A percentile compares a stretch with the other conserved stretches of the same genome.
These are phyloP conservation scores for Fusarium graminum DNA, from an alignment of 2,329 filamentous ascomycete genomes.

Conservation along the genomic window DNA sequence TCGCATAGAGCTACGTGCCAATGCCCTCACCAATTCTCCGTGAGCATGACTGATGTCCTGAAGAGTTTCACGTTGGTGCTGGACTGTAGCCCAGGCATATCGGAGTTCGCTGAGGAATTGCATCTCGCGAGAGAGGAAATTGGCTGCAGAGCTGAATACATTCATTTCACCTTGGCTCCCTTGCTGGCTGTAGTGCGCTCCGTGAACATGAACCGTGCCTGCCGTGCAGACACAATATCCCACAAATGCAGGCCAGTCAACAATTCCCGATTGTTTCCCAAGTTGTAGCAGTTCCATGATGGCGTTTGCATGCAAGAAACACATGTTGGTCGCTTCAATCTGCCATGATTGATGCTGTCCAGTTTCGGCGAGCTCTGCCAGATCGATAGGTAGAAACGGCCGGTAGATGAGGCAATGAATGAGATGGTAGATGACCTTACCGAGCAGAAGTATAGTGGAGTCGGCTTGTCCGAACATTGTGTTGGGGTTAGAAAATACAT, in stretches of 20 bases:
- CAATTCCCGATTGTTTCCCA: conserved; percentile 77
- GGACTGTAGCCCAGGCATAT: conserved; percentile 80
- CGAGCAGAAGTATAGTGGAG: conserved; percentile 81
- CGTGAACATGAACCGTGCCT: conserved; percentile 89
- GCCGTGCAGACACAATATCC: conserved; percentile 90
- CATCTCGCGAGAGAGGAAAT: conserved; percentile 83
- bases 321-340: conserved; percentile 89
- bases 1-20: conserved; percentile 74
- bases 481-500: conserved; percentile 81
- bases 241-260: conserved; percentile 89
- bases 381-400: conserved; percentile 86
- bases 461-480: conserved; percentile 82
- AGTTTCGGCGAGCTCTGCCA: conserved; percentile 81
- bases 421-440: conserved; percentile 88
- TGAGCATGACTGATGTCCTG: conserved; percentile 85
- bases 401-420: conserved; percentile 90
- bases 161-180: conserved; percentile 66
- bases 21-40: conserved; percentile 79
- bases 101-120: conserved; percentile 81
- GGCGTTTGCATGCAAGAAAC: conserved; percentile 87
- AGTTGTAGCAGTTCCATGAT: conserved; percentile 86
- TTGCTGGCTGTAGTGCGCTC: conserved; percentile 78
- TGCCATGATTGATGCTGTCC: conserved; percentile 94
- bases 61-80: conserved; percentile 83
- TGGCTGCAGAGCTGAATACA: conserved; percentile 72